Conservation (phyloP, 768 basidiomycete genomes). For the Tremella fuciformis region DNA sequence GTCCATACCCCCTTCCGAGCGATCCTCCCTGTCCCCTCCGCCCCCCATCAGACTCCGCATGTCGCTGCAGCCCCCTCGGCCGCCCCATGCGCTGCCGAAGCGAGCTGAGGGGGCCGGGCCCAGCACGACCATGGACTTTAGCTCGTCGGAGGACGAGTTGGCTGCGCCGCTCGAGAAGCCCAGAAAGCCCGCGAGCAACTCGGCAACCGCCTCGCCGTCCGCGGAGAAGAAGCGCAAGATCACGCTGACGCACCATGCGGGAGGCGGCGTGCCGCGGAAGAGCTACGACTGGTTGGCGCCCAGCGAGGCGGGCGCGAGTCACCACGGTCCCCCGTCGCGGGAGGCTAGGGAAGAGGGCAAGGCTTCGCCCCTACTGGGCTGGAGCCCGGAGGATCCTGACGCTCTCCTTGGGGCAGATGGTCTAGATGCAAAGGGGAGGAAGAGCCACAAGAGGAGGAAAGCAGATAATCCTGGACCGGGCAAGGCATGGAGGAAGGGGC, state of each 20-base stretch:
- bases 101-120: neutral
- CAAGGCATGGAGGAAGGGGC: constrained; percentile 33
- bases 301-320: constrained; percentile 30
- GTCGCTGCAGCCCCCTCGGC: constrained; percentile 26
- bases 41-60: constrained; percentile 44
- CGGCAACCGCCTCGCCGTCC: neutral
- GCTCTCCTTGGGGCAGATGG: neutral
- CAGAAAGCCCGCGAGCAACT: constrained; percentile 5
- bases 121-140: constrained; percentile 1
- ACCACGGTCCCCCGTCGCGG: constrained; percentile 33
- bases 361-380: neutral
- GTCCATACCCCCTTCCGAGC: constrained; percentile 16
- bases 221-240: constrained; percentile 6
- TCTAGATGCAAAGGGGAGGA: neutral
- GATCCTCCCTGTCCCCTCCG: constrained; percentile 45
- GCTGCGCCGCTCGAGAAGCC: neutral
- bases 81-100: constrained; percentile 14
- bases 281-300: constrained; percentile 43
- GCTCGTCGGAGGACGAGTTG: constrained; percentile 21
- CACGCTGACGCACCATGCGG: constrained; percentile 17
- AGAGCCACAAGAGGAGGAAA: constrained; percentile 24
- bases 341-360: too few relatives aligned
- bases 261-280: constrained; percentile 16
- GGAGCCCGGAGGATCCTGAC: too few relatives aligned
- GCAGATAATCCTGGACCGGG: constrained; percentile 29